phyloP scores from a whole-genome alignment of 371 early-diverging fungal genomes.

The Capniomyces stellatus region DNA sequence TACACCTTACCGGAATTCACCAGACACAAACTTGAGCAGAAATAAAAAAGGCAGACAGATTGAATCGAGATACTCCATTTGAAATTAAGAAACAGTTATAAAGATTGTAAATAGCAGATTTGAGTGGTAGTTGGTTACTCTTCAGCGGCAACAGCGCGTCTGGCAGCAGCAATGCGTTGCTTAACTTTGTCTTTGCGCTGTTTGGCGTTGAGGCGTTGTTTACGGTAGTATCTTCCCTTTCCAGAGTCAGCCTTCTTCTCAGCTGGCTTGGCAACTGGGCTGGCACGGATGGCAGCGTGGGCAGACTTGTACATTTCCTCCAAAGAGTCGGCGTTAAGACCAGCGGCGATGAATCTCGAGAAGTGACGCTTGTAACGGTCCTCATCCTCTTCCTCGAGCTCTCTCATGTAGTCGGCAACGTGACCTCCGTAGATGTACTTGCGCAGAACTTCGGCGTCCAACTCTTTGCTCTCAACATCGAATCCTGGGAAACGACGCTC shows the following conservation, averaged over 20 bases:
- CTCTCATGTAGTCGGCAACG: constrained; percentile 96
- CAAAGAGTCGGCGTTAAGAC: constrained; percentile 78
- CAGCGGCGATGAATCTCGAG: constrained; percentile 83
- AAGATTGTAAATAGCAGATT: no score
- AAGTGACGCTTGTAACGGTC: constrained; percentile 97
- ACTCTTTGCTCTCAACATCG: constrained; percentile 68
- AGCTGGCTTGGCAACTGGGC: constrained; percentile 55
- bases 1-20: no score
- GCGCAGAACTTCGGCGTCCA: constrained; percentile 90
- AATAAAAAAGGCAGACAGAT: no score
- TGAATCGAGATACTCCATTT: no score
- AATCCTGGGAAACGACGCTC: constrained; percentile 98
- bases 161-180: constrained; percentile 79
- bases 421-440: constrained; percentile 98
- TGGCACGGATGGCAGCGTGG: constrained; percentile 85
- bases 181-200: constrained; percentile 73
- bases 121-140: not conserved
- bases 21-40: no score
- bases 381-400: constrained; percentile 95
- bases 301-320: constrained; percentile 93
- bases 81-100: no score
- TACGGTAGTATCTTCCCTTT: constrained; percentile 35
- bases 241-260: constrained; percentile 46
- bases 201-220: constrained; percentile 63
- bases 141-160: constrained; percentile 9